Evolutionary conservation across 1,284 basidiomycete species (phyloP), one percentile per base, ranked within the genome.

Genomic region (Lentinus polychrous): DNA sequence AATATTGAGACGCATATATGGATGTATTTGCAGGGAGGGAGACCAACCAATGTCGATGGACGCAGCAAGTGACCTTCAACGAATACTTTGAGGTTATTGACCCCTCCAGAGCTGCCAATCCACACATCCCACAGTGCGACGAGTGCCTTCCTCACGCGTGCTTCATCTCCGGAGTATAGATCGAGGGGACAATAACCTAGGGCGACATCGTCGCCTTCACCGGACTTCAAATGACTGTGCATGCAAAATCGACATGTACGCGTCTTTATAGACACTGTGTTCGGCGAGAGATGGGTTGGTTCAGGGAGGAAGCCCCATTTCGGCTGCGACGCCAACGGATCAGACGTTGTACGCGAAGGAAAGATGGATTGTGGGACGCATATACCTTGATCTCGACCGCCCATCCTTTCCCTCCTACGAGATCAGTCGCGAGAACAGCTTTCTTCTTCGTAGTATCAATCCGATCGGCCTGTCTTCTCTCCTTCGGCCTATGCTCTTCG

Each of bases 271-370:
- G 60, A 52, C 14, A 66, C 70, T 1, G 81, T 86, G 44, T 69
- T 67, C 2, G 69, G 58, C 0, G 90, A 81, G 42, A 89, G 69
- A 67, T 83, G 73, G 8, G 61, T 55, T 14, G 74, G 54, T 22
- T 71, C 72, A 5, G 93, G 91, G 24, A 95, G 66, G 66, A 96
- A 95, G 2, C 83, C 91, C 92, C 93, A 96, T 72, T 96, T 96
- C 39, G 93, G 93, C 93, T 95, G 24, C 10, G 57, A 10, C 34
- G 42, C n/a, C 22, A 18, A 40, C 46, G 12, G 43, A 33, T 44
- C 36, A 45, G 24, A 22, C 37, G 10, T 49, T 32, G 40, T 18
- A 23, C 38, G 41, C 31, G 44, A 12, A 52, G 6, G 27, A 27
- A 43, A 43, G 15, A 8, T 10, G n/a, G n/a, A n/a, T n/a, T n/a